phyloP scores from a whole-genome alignment of 2,329 filamentous ascomycete species.

The Xylogone sp. region DNA sequence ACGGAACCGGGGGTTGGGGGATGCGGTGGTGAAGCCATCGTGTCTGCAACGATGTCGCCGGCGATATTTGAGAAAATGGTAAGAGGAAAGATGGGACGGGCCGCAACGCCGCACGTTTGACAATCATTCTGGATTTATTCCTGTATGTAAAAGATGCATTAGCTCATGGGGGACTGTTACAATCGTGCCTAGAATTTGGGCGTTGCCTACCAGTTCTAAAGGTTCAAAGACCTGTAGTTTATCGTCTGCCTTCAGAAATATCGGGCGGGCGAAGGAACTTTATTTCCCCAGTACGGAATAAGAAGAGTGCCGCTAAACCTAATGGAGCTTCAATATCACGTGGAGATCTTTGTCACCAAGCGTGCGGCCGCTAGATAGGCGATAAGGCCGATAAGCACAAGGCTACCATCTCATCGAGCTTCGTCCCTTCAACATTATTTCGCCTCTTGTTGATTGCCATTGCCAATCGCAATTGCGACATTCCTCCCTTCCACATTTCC shows the following conservation, averaged over 20 bases:
- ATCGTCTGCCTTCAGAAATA: too few relatives aligned
- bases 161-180: too few relatives aligned
- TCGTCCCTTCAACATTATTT: slow-evolving; percentile 1
- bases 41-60: slow-evolving; percentile 22
- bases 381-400: slow-evolving; percentile 5
- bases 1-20: slow-evolving; percentile 48
- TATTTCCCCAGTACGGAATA: background rate
- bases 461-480: background rate
- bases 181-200: background rate
- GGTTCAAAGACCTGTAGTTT: background rate
- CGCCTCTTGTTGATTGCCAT: background rate
- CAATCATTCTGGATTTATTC: slow-evolving; percentile 18
- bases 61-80: slow-evolving; percentile 23
- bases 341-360: too few relatives aligned
- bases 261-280: too few relatives aligned
- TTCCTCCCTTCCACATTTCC: slow-evolving; percentile 1
- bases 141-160: too few relatives aligned
- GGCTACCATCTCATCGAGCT: background rate
- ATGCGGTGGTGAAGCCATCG: slow-evolving; percentile 36
- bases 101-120: slow-evolving; percentile 22
- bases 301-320: background rate
- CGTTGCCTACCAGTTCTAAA: background rate
- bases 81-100: slow-evolving; percentile 26
- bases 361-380: slow-evolving; percentile 3
- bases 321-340: background rate